Conservation (phyloP, 2,329 filamentous ascomycete genomes). For the Hymenoscyphus scutula region DNA sequence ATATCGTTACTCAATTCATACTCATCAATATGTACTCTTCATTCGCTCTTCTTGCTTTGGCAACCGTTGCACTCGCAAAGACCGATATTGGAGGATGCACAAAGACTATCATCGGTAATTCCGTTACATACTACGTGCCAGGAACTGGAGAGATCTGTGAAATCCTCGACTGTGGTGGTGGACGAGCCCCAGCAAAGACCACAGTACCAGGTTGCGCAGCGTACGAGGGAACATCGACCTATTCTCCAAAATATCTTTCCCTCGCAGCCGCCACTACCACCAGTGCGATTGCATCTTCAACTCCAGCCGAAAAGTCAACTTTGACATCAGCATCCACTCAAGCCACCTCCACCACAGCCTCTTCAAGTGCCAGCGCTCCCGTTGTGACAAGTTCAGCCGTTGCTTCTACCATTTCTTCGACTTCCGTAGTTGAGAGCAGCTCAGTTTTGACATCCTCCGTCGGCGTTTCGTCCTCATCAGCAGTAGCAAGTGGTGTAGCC, state of each 20-base stretch:
- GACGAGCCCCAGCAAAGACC: slow-evolving; percentile 23
- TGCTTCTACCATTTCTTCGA: not conserved
- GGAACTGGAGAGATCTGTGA: slow-evolving; percentile 24
- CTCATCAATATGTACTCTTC: slow-evolving; percentile 20
- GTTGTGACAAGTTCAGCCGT: slow-evolving; percentile 2
- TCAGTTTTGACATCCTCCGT: not conserved
- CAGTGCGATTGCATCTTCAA: slow-evolving; percentile 5
- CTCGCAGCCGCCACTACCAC: slow-evolving; percentile 9
- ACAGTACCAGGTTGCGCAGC: slow-evolving; percentile 24
- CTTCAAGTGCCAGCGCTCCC: not conserved
- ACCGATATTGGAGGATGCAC: slow-evolving; percentile 14
- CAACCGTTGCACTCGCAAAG: slow-evolving; percentile 18
- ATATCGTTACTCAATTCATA: not conserved
- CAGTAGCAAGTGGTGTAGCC: not conserved
- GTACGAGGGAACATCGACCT: slow-evolving; percentile 26
- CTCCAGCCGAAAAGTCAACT: not conserved
- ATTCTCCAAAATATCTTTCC: slow-evolving; percentile 18
- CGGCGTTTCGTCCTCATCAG: not conserved
- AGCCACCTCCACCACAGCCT: not conserved
- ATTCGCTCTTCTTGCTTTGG: slow-evolving; percentile 19
- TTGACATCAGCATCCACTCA: not conserved
- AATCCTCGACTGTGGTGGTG: slow-evolving; percentile 26
- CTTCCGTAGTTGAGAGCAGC: too few relatives aligned
- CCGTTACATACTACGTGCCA: slow-evolving; percentile 19
- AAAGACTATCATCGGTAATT: slow-evolving; percentile 3